Conservation (phyloP, 768 basidiomycete species). For the Leucogyrophana mollusca region DNA sequence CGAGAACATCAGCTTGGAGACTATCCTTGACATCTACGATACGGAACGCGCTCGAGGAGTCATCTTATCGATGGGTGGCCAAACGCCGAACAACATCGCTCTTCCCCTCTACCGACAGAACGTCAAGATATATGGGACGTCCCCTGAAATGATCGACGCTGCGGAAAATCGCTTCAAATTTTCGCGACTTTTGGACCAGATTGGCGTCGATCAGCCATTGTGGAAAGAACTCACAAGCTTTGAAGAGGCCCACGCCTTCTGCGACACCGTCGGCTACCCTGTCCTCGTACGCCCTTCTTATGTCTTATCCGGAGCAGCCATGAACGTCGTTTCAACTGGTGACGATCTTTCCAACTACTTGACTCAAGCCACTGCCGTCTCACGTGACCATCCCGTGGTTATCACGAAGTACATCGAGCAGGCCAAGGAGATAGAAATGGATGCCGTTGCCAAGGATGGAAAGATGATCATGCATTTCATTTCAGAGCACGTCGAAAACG, state of each 20-base stretch:
- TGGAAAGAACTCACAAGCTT: constrained; percentile 97
- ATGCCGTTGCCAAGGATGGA: constrained; percentile 94
- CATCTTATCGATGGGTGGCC: constrained; percentile 97
- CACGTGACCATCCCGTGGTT: constrained; percentile 94
- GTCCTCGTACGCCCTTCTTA: constrained; percentile 97
- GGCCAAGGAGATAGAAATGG: constrained; percentile 99
- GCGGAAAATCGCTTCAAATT: constrained; percentile 99
- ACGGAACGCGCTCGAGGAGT: constrained; percentile 85
- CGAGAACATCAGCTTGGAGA: constrained; percentile 96
- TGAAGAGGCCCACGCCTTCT: constrained; percentile 85
- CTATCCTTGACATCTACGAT: constrained; percentile 96
- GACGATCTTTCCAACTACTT: constrained; percentile 92
- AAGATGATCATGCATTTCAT: constrained; percentile 99
- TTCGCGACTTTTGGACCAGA: constrained; percentile 94
- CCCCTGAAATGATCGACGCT: constrained; percentile 99
- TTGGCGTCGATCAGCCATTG: constrained; percentile 95
- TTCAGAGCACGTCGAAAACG: constrained; percentile 98
- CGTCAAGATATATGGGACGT: constrained; percentile 97
- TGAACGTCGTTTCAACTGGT: constrained; percentile 96
- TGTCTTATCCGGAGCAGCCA: constrained; percentile 98
- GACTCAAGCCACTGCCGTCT: constrained; percentile 93
- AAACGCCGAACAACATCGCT: constrained; percentile 98
- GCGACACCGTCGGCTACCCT: constrained; percentile 90
- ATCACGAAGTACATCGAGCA: constrained; percentile 99
- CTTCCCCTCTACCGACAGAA: constrained; percentile 94